Evolutionary conservation across 1,284 basidiomycete species (phyloP).

Genomic region (Sphagnurus paluster): DNA sequence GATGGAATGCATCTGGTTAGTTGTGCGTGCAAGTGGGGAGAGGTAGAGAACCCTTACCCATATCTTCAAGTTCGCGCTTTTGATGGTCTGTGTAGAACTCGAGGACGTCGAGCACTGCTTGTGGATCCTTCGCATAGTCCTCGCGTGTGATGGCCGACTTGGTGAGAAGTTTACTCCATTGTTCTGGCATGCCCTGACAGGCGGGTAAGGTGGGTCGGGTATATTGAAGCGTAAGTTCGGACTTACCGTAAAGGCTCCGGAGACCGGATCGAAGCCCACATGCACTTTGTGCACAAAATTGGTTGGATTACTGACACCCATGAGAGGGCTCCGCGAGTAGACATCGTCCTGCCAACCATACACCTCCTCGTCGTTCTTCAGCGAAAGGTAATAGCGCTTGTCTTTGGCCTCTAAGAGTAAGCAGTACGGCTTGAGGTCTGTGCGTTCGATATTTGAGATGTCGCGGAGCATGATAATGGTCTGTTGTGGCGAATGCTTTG

Average conservation of each 20-base stretch:
- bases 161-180: slow-evolving; percentile 95
- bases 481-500: slow-evolving; percentile 64
- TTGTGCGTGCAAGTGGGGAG: slow-evolving; percentile 12
- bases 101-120: slow-evolving; percentile 95
- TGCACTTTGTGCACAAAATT: slow-evolving; percentile 99
- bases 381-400: slow-evolving; percentile 73
- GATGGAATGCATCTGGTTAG: slow-evolving; percentile 30
- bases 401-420: slow-evolving; percentile 84
- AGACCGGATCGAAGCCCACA: slow-evolving; percentile 94
- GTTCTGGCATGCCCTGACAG: slow-evolving; percentile 87
- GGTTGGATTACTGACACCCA: slow-evolving; percentile 92
- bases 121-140: slow-evolving; percentile 95
- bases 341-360: slow-evolving; percentile 98
- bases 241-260: slow-evolving; percentile 89
- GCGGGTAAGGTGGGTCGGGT: slow-evolving; percentile 7
- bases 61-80: slow-evolving; percentile 81
- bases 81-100: slow-evolving; percentile 99
- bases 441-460: slow-evolving; percentile 86
- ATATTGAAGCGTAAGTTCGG: slow-evolving; percentile 7
- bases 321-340: slow-evolving; percentile 88
- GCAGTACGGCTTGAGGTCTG: slow-evolving; percentile 92
- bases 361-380: slow-evolving; percentile 94
- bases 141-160: slow-evolving; percentile 97
- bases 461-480: slow-evolving; percentile 73
- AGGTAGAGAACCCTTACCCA: slow-evolving; percentile 26